Percentiles rank a stretch among this genome's conserved stretches.
Evolutionary conservation across 1,139 yeast species (phyloP).

Genomic region (Geotrichum reessii): DNA sequence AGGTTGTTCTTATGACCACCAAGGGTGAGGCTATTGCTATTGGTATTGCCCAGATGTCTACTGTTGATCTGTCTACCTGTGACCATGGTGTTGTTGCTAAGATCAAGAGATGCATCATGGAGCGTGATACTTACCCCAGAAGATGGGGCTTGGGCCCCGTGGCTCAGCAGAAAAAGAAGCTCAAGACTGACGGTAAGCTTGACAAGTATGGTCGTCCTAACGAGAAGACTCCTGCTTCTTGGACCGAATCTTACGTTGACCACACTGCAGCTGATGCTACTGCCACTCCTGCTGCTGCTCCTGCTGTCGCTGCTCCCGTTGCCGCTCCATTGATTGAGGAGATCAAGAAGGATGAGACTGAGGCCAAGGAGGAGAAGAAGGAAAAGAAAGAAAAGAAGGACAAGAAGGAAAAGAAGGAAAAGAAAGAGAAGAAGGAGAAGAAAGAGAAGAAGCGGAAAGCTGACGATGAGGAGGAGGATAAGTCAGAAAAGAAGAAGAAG

Average conservation of each 20-base stretch:
- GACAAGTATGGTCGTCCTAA: slow-evolving; percentile 92
- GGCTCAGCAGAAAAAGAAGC: slow-evolving; percentile 96
- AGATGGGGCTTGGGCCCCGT: slow-evolving; percentile 99
- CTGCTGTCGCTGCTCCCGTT: slow-evolving; percentile 42
- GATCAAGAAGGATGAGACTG: slow-evolving; percentile 25
- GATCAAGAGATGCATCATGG: slow-evolving; percentile 99
- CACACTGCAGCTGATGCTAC: slow-evolving; percentile 52
- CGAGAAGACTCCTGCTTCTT: slow-evolving; percentile 86
- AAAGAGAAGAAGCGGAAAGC: slow-evolving; percentile 64
- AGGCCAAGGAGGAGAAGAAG: slow-evolving; percentile 48
- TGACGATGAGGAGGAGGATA: slow-evolving; percentile 60
- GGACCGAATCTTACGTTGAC: slow-evolving; percentile 86
- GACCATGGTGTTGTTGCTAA: slow-evolving; percentile 98
- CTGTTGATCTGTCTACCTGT: slow-evolving; percentile 92
- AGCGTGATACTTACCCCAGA: slow-evolving; percentile 97
- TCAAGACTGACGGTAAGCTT: slow-evolving; percentile 94
- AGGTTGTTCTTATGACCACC: slow-evolving; percentile 95
- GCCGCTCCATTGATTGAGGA: slow-evolving; percentile 34
- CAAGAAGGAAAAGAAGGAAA: slow-evolving; percentile 59
- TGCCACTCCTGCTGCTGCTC: slow-evolving; percentile 44
- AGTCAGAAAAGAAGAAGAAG: slow-evolving; percentile 42
- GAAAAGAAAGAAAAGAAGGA: slow-evolving; percentile 53
- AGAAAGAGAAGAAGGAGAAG: slow-evolving; percentile 37
- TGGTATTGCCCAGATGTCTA: slow-evolving; percentile 98
- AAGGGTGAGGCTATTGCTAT: slow-evolving; percentile 99